Evolutionary conservation across 2,329 filamentous ascomycete genomes (phyloP).

Genomic region (Colletotrichum sp.): DNA sequence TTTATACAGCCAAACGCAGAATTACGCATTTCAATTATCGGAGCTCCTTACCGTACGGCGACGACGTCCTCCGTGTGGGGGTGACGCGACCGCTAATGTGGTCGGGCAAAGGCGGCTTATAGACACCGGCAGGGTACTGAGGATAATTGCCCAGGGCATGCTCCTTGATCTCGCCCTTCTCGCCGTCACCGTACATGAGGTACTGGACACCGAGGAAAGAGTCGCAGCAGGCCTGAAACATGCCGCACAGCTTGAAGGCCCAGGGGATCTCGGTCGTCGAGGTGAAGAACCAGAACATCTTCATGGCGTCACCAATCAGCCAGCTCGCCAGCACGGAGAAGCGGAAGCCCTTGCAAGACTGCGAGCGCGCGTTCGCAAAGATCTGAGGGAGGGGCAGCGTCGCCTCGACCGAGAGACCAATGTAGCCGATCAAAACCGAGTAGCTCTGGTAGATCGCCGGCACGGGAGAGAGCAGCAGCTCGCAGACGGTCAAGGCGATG

Average conservation of each 20-base stretch:
- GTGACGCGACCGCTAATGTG: constrained; percentile 40
- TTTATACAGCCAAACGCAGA: neutral
- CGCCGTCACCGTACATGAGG: constrained; percentile 68
- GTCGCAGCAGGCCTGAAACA: constrained; percentile 83
- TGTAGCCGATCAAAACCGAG: constrained; percentile 70
- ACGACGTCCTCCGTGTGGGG: constrained; percentile 41
- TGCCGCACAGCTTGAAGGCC: constrained; percentile 82
- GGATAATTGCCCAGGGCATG: constrained; percentile 35
- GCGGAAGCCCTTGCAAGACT: constrained; percentile 79
- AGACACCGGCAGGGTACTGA: constrained; percentile 33
- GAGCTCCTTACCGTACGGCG: constrained; percentile 28
- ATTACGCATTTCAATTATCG: neutral
- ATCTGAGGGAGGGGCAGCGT: constrained; percentile 84
- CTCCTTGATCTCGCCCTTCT: constrained; percentile 39
- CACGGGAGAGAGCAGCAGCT: constrained; percentile 69
- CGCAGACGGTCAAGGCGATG: constrained; percentile 62
- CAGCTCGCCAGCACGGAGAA: constrained; percentile 78
- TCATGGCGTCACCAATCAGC: constrained; percentile 83
- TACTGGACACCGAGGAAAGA: constrained; percentile 77
- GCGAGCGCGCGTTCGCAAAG: constrained; percentile 69
- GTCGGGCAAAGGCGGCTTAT: constrained; percentile 32
- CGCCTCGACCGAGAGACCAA: constrained; percentile 81
- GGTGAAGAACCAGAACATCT: constrained; percentile 87
- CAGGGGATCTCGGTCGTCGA: constrained; percentile 72
- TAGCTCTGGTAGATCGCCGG: constrained; percentile 67